Conservation (phyloP, 2,329 filamentous ascomycete genomes). For the Zalaria obscura region DNA sequence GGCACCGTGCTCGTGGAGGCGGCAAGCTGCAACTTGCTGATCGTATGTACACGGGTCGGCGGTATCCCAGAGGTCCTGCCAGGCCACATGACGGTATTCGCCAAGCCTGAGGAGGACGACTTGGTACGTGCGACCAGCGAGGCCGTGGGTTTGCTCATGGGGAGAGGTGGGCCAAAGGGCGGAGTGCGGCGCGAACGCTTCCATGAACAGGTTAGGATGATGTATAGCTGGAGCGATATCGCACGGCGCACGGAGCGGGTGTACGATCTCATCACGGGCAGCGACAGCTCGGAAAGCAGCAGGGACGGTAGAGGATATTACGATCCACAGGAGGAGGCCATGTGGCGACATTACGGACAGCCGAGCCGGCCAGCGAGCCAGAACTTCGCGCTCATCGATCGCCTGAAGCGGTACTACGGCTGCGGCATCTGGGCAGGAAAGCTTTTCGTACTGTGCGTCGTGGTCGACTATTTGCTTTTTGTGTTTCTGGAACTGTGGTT, state of each 20-base stretch:
- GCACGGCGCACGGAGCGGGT: constrained; percentile 87
- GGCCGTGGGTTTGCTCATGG: constrained; percentile 63
- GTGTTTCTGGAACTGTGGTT: constrained; percentile 78
- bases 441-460: constrained; percentile 84
- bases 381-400: constrained; percentile 85
- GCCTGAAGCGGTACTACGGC: constrained; percentile 90
- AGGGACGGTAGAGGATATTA: constrained; percentile 54
- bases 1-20: constrained; percentile 97
- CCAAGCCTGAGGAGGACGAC: constrained; percentile 92
- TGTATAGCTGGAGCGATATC: constrained; percentile 98
- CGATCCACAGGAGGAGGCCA: constrained; percentile 42
- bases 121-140: constrained; percentile 77
- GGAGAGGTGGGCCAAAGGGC: constrained; percentile 5
- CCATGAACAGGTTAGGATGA: constrained; percentile 91
- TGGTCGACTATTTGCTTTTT: constrained; percentile 87
- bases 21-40: constrained; percentile 86
- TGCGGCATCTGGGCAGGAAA: constrained; percentile 98
- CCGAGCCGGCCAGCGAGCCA: constrained; percentile 41
- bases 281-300: constrained; percentile 33
- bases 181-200: constrained; percentile 77
- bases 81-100: constrained; percentile 93
- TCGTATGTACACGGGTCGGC: constrained; percentile 91
- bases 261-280: constrained; percentile 83
- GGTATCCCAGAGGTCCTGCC: constrained; percentile 95
- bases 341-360: constrained; percentile 41